Evolutionary conservation across 768 basidiomycete genomes (phyloP).

Genomic region (Cubamyces lactineus): DNA sequence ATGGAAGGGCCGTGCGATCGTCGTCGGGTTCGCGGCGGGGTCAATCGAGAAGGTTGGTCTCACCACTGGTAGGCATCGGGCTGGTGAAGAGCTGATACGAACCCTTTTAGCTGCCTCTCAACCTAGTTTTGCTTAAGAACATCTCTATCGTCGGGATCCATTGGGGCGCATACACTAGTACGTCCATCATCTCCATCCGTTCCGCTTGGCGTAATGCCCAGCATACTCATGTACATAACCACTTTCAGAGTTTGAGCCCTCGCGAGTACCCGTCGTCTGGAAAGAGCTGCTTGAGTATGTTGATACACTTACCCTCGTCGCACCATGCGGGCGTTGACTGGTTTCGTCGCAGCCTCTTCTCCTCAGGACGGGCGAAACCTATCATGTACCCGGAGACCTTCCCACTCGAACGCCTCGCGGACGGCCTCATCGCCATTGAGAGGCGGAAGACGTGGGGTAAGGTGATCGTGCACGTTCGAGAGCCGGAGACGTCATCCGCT

Average conservation of each 20-base stretch:
- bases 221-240: not conserved
- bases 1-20: conserved; percentile 90
- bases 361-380: conserved; percentile 65
- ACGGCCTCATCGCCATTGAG: conserved; percentile 78
- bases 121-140: conserved; percentile 47
- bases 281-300: conserved; percentile 65
- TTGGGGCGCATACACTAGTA: conserved; percentile 83
- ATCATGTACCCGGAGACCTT: conserved; percentile 72
- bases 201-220: not conserved
- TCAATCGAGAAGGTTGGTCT: conserved; percentile 73
- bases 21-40: conserved; percentile 93
- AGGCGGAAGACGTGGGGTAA: conserved; percentile 93
- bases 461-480: conserved; percentile 66
- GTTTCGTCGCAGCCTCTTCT: conserved; percentile 57
- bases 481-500: conserved; percentile 42
- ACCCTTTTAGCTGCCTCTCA: conserved; percentile 73
- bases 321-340: not conserved
- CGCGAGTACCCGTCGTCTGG: conserved; percentile 72
- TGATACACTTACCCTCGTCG: not conserved
- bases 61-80: not conserved
- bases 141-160: conserved; percentile 77
- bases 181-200: conserved; percentile 32
- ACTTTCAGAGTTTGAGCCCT: conserved; percentile 62
- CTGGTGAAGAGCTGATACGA: not conserved
- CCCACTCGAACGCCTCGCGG: conserved; percentile 63